Evolutionary conservation across 345 rosid species (phyloP), one percentile per base, ranked within the genome.

Genomic region (Cardiospermum halicacabum): DNA sequence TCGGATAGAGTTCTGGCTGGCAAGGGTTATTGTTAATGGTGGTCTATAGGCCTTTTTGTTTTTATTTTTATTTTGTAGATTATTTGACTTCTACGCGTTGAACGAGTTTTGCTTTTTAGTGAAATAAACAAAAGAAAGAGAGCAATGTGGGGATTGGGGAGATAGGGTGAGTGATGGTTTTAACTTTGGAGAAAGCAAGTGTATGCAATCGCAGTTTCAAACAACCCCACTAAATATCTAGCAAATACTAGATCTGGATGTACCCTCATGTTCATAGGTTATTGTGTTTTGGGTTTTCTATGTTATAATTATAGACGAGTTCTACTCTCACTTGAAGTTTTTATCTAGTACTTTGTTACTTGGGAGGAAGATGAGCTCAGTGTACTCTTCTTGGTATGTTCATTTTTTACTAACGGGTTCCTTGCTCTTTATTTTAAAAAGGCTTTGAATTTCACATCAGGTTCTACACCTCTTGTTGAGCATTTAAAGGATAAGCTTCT

Each of bases 101-200:
- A 12, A 43, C 21, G 32, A 43, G 51, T 21, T 50, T 48, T 31
- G 62, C 61, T 43, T 68, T 56, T 71, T 42, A 10, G 69, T 51
- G 55, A 27, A 72, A 71, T 69, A 60, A 73, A 57, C 62, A 4
- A 53, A 26, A 11, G 16, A 2, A n/a, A 10, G 55, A 21, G 67
- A 72, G 53, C 62, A 47, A 42, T 2, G 75, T 69, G 81, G 78
- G 86, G 82, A 71, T 75, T 73, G 56, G 58, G 58, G 24, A 15
- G 64, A 56, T 34, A 65, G 11, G 58, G 47, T 60, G 16, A 66
- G 62, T 69, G 69, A 70, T 56, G 68, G 58, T 58, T 71, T 15
- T 30, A 34, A 40, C n/a, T n/a, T 19, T 51, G 16, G 7, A 51
- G 31, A 65, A 36, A 53, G 22, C 31, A 27, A 55, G 49, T 36